Evolutionary conservation across 2,329 filamentous ascomycete genomes (phyloP).

Genomic region (Pseudocercospora fijiensis): DNA sequence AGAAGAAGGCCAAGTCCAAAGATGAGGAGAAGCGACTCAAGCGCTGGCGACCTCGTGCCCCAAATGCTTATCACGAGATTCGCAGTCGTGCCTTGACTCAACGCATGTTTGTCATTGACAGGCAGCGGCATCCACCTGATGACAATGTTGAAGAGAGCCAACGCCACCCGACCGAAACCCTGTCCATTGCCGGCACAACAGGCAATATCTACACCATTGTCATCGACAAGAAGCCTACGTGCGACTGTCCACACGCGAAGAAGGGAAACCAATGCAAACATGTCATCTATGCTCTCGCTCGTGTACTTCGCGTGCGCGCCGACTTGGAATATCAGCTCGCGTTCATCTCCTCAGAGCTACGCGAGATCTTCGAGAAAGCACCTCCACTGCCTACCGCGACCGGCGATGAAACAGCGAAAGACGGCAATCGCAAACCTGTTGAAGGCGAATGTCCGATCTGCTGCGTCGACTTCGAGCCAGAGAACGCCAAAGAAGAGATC

Average conservation of each 20-base stretch:
- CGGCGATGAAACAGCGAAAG: conserved; percentile 35
- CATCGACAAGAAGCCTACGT: conserved; percentile 52
- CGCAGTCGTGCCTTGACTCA: conserved; percentile 35
- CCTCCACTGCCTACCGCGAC: conserved; percentile 49
- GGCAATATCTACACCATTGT: conserved; percentile 62
- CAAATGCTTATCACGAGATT: conserved; percentile 28
- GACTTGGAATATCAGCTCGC: conserved; percentile 62
- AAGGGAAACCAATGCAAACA: conserved; percentile 62
- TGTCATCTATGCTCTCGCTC: conserved; percentile 59
- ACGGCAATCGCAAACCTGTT: conserved; percentile 57
- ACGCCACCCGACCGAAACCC: conserved; percentile 51
- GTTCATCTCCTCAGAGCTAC: conserved; percentile 58
- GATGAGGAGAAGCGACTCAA: conserved; percentile 31
- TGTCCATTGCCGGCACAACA: conserved; percentile 60
- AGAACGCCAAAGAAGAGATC: conserved; percentile 42
- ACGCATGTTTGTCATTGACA: conserved; percentile 36
- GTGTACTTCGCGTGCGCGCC: conserved; percentile 57
- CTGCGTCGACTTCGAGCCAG: conserved; percentile 37
- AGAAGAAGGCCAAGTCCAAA: conserved; percentile 21
- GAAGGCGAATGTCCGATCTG: conserved; percentile 66
- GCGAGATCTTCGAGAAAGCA: conserved; percentile 57
- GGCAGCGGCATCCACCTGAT: conserved; percentile 23
- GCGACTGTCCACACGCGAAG: conserved; percentile 34
- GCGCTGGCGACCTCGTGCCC: conserved; percentile 29
- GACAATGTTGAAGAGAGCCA: conserved; percentile 4